Percentiles rank a stretch among this genome's conserved stretches.
Evolutionary conservation across 495 filamentous ascomycete genomes (phyloP).

Genomic region (Eremomyces bilateralis): DNA sequence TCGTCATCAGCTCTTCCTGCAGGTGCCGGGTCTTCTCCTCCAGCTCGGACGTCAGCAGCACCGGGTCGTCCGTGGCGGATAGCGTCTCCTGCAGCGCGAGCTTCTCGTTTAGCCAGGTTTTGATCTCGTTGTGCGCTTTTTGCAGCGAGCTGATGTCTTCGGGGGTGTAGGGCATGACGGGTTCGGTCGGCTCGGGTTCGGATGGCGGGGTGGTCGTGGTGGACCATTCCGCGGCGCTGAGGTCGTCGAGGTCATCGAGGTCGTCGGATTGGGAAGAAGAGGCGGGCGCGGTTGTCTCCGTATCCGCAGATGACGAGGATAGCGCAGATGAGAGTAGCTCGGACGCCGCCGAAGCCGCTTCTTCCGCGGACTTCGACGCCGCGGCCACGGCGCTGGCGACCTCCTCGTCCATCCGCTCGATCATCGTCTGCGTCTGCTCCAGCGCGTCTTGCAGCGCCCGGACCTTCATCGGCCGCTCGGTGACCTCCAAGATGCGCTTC

Average conservation of each 20-base stretch:
- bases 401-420: constrained; percentile 23
- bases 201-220: constrained; percentile 20
- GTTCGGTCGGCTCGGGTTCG: constrained; percentile 19
- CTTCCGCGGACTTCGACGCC: constrained; percentile 19
- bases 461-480: constrained; percentile 40
- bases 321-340: constrained; percentile 14
- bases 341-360: constrained; percentile 23
- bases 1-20: constrained; percentile 38
- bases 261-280: constrained; percentile 31
- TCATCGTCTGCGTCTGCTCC: constrained; percentile 31
- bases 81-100: constrained; percentile 45
- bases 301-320: too few species aligned
- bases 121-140: constrained; percentile 23
- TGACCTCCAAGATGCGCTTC: constrained; percentile 43
- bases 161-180: constrained; percentile 35
- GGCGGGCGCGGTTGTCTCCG: constrained; percentile 15
- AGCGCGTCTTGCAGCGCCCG: constrained; percentile 39
- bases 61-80: constrained; percentile 28
- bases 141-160: constrained; percentile 39
- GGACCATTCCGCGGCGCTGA: constrained; percentile 6
- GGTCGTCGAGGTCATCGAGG: constrained; percentile 32
- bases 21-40: constrained; percentile 40
- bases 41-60: constrained; percentile 34
- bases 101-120: constrained; percentile 47
- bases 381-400: constrained; percentile 22